Base-by-base conservation (phyloP, 192 early-diverging fungal genomes). In the Rhizoclosmatium globosum region DNA sequence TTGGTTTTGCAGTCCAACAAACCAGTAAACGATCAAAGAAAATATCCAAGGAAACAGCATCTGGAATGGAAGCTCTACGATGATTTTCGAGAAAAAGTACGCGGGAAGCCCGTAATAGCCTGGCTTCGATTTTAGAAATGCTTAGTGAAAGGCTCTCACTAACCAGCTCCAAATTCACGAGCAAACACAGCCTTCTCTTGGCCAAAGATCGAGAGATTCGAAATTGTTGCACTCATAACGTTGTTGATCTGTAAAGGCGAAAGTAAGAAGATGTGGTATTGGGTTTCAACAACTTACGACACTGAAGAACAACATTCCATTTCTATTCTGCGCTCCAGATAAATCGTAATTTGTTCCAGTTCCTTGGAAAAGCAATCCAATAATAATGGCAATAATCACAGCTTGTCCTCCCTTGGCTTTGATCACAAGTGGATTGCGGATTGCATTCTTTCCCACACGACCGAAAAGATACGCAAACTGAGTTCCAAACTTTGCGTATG, bases 71-170 rank as follows among this genome's bases (percentile, higher is more conserved):
- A 89, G 58, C 79, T 92, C 91, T 42, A 91, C 78, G 53, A 83
- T 77, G 74, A 90, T 86, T 76, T 92, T 92, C 50, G 86, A 75
- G 17, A 85, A 71, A 76, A 87, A 92, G 71, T 87, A 91, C n/a
- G 88, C 79, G 0, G 87, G 82, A 31, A 91, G 79, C 2, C 76
- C 71, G 83, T 92, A 92, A 79, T 90, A 91, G 2, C 85, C 87
- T 75, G 60, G 15, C 17, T 9, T 64, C 38, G 15, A 23, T 68
- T 68, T 68, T 11, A 19, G 67, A 46, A 15, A n/a, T 11, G 57
- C 47, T 42, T 56, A 2, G 3, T n/a, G 47, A 45, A 31, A n/a
- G 3, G 47, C 17, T 72, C 15, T 13, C 15, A 19, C 65, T 48
- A 21, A 77, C 77, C 78, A 3, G 82, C 81, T 11, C 82, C 83